Evolutionary conservation across 805 yeast genomes (phyloP).

Genomic region (Saccharomycopsis amapae): DNA sequence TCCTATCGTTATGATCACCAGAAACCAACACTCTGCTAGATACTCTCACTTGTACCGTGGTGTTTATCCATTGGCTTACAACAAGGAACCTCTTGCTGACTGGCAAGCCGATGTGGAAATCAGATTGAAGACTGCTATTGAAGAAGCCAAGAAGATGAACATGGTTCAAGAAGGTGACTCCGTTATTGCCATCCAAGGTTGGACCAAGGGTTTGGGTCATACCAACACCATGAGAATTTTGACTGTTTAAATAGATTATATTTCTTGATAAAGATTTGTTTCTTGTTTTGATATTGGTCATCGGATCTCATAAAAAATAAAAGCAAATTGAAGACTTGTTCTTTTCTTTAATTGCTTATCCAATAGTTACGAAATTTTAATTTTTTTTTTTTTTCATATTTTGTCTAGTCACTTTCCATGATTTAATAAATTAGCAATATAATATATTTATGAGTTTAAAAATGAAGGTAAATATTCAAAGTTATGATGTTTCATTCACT

Average conservation of each 20-base stretch:
- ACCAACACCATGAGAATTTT: slow-evolving; percentile 96
- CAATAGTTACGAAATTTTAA: too few species aligned
- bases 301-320: too few species aligned
- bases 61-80: slow-evolving; percentile 93
- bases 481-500: too few species aligned
- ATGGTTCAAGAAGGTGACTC: slow-evolving; percentile 82
- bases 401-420: too few species aligned
- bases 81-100: slow-evolving; percentile 49
- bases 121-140: slow-evolving; percentile 89
- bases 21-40: slow-evolving; percentile 90
- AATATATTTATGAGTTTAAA: too few species aligned
- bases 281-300: too few species aligned
- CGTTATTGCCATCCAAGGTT: slow-evolving; percentile 94
- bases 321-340: too few species aligned
- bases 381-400: too few species aligned
- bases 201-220: slow-evolving; percentile 98
- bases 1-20: slow-evolving; percentile 96
- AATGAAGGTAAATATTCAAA: too few species aligned
- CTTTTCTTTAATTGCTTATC: too few species aligned
- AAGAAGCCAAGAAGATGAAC: slow-evolving; percentile 81
- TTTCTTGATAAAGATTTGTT: too few species aligned
- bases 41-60: slow-evolving; percentile 96
- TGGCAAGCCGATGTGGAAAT: slow-evolving; percentile 97
- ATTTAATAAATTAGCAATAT: too few species aligned
- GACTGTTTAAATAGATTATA: slow-evolving; percentile 51